Evolutionary conservation across 805 yeast species (phyloP).

Genomic region (Starmerella davenportii): DNA sequence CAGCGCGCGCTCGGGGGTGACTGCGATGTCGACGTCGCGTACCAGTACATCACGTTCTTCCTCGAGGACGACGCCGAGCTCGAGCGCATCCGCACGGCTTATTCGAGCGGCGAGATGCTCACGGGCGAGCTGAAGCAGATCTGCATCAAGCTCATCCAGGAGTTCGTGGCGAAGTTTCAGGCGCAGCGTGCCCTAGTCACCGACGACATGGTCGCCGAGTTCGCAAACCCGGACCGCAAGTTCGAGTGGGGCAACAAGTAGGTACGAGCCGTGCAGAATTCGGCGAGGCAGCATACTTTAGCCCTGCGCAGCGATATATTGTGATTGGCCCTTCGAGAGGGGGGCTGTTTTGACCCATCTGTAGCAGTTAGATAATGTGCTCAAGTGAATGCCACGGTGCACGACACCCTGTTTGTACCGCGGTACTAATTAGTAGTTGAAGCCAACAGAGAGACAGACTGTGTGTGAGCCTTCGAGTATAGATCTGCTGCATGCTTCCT

Average conservation of each 20-base stretch:
- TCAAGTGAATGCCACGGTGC: no score
- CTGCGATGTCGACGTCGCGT: slow-evolving; percentile 90
- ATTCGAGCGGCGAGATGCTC: slow-evolving; percentile 62
- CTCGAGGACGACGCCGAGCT: slow-evolving; percentile 72
- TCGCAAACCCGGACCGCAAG: slow-evolving; percentile 54
- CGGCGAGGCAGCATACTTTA: no score
- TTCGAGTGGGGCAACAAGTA: slow-evolving; percentile 65
- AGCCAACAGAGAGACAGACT: no score
- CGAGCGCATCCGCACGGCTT: slow-evolving; percentile 39
- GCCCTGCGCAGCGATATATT: no score
- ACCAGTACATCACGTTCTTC: slow-evolving; percentile 81
- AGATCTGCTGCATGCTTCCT: no score
- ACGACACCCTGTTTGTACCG: no score
- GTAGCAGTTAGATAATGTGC: no score
- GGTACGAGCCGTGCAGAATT: no score
- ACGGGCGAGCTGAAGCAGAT: slow-evolving; percentile 87
- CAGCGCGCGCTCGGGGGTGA: slow-evolving; percentile 83
- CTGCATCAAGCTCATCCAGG: slow-evolving; percentile 64
- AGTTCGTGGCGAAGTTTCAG: slow-evolving; percentile 68
- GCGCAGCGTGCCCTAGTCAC: slow-evolving; percentile 50
- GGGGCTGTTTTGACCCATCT: no score
- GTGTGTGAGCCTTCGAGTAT: no score
- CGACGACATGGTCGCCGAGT: slow-evolving; percentile 41
- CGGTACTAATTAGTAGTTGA: no score
- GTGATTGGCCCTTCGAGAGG: no score